phyloP scores from a whole-genome alignment of 495 filamentous ascomycete genomes.

The Aspergillus mulundensis region DNA sequence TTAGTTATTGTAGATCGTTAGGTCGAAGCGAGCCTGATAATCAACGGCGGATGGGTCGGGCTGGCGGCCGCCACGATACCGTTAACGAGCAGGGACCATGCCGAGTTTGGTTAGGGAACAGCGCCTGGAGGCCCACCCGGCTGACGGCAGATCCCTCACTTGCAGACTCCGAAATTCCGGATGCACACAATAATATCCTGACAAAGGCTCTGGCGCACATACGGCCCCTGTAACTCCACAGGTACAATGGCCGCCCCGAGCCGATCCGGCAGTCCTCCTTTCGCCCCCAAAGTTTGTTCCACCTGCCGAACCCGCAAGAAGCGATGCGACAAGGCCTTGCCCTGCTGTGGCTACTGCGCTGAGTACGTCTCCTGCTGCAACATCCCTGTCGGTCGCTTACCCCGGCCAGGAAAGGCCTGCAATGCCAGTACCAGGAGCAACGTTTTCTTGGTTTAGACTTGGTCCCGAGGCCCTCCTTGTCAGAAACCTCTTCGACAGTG shows the following conservation, averaged over 20 bases:
- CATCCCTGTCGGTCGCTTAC: background rate
- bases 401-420: background rate
- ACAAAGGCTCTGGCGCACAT: background rate
- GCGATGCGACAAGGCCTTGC: constrained; percentile 34
- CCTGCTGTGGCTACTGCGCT: constrained; percentile 25
- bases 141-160: background rate
- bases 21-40: too few species aligned
- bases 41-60: background rate
- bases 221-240: background rate
- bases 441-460: background rate
- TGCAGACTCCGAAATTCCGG: background rate
- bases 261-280: background rate
- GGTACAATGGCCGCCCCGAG: background rate
- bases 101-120: background rate
- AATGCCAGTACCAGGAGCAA: background rate
- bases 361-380: constrained; percentile 14
- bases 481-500: background rate
- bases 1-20: too few species aligned
- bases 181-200: background rate
- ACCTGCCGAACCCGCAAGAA: constrained; percentile 34
- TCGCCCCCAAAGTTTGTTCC: constrained; percentile 17
- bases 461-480: background rate
- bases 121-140: background rate
- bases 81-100: too few species aligned
- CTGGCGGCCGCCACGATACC: background rate